Evolutionary conservation across 225 moss, liverwort and hornwort species (phyloP).

Genomic region (Marchantia polymorpha): DNA sequence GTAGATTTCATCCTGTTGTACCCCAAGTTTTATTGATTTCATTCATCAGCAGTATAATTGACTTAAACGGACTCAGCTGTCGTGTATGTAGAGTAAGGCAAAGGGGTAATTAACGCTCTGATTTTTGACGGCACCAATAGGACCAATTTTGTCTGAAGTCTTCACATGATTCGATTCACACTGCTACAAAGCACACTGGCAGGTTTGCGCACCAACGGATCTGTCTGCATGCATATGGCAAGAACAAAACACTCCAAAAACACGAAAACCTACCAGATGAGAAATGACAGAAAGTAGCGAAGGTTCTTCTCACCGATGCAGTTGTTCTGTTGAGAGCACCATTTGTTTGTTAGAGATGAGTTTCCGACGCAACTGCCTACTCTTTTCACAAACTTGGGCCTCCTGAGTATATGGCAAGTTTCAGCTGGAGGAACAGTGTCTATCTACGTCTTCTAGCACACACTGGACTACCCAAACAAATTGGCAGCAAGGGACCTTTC

Average conservation of each 20-base stretch:
- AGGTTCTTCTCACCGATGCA: slow-evolving; percentile 94
- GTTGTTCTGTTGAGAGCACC: slow-evolving; percentile 61
- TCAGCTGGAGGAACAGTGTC: not conserved
- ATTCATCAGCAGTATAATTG: not conserved
- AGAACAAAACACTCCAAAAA: not conserved
- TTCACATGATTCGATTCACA: no score
- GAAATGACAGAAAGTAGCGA: slow-evolving; percentile 88
- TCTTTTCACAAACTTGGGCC: not conserved
- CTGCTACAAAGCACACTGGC: no score
- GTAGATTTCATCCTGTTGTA: not conserved
- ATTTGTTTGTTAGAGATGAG: slow-evolving; percentile 19
- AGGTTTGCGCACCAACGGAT: not conserved
- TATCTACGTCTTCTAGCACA: slow-evolving; percentile 11
- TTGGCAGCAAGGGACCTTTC: slow-evolving; percentile 58
- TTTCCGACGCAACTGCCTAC: not conserved
- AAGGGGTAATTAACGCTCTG: no score
- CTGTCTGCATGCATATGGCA: no score
- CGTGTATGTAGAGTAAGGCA: no score
- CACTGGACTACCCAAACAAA: slow-evolving; percentile 34
- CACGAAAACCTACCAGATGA: slow-evolving; percentile 63
- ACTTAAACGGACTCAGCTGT: not conserved
- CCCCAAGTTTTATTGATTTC: not conserved
- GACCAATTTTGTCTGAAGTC: no score
- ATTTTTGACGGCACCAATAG: no score
- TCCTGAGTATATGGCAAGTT: not conserved